Base-by-base conservation (phyloP, 2,329 filamentous ascomycete species). In the Talaromyces sp. region DNA sequence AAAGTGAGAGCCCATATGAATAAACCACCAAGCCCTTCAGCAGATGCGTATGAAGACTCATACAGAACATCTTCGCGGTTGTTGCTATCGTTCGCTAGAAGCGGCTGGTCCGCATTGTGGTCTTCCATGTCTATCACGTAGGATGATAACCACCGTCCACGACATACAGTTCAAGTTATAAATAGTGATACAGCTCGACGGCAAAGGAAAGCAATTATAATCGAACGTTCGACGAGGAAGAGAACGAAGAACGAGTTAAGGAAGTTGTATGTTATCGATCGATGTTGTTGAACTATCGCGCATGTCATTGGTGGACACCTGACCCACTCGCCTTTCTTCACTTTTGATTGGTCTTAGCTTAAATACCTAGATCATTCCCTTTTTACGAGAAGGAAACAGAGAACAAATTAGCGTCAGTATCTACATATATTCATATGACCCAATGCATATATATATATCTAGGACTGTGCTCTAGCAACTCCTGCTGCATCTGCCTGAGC, bases 401-500 rank as follows among this genome's bases (percentile, higher is more conserved):
- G 28, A 18, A n/a, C 48, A 31, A 23, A 23, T 1, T 35, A 52
- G 8, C 1, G 12, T 25, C 23, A 59, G 23, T n/a, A 31, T 59
- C 9, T 14, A 25, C 44, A 35, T 60, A 2, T 35, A 31, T 21
- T 48, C 28, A 35, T 61, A 18, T 37, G 37, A 31, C 16, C 39
- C 31, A 23, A 59, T 39, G 60, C 58, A 39, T 61, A 23, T 65
- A 14, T 62, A 63, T n/a, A n/a, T n/a, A n/a, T 44, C 59, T 42
- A 39, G 1, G 71, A 78, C 58, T 78, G 76, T 60, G 72, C 69
- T 31, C 73, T 70, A 56, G 71, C 95, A 46, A 97, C 93, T 69
- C 95, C 95, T 54, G 89, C 88, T 60, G 88, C 88, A 75, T 96
- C 89, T 23, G 93, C 93, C 79, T 97, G 93, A 14, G 91, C 88